These are phyloP conservation scores for Immersiella caudata DNA, from an alignment of 495 filamentous ascomycete species.

Conservation along the genomic window DNA sequence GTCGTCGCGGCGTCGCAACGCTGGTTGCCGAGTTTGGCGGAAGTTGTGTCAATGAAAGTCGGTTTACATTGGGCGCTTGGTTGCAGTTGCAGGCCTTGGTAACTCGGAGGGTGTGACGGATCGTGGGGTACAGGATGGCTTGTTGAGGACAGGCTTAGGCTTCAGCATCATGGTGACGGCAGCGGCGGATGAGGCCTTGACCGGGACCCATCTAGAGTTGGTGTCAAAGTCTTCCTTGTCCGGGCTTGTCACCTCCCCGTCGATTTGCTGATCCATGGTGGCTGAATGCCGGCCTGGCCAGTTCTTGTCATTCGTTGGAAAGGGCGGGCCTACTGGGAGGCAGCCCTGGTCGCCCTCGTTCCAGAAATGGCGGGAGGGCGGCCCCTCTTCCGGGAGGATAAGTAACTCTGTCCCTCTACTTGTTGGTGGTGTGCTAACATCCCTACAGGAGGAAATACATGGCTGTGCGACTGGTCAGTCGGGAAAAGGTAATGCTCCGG, in stretches of 20 bases:
- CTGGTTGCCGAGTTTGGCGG: constrained; percentile 43
- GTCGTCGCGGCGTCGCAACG: constrained; percentile 40
- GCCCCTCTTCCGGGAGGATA: constrained; percentile 67
- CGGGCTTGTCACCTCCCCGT: constrained; percentile 39
- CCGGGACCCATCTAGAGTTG: constrained; percentile 92
- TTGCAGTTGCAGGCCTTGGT: constrained; percentile 21
- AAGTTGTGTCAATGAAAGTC: constrained; percentile 44
- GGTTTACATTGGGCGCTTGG: constrained; percentile 19
- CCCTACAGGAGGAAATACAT: constrained; percentile 9
- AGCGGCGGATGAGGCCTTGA: constrained; percentile 23
- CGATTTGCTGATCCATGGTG: constrained; percentile 19
- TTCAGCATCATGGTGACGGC: constrained; percentile 23
- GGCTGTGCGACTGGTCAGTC: constrained; percentile 10
- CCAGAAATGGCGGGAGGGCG: constrained; percentile 49
- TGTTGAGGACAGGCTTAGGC: constrained; percentile 24
- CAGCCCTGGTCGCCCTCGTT: constrained; percentile 49
- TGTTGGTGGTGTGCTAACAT: constrained; percentile 29
- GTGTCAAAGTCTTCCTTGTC: constrained; percentile 97
- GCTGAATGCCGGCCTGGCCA: constrained; percentile 33
- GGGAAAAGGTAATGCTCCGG: background rate
- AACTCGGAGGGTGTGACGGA: constrained; percentile 21
- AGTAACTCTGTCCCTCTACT: constrained; percentile 47
- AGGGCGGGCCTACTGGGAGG: constrained; percentile 45
- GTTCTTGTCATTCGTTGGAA: constrained; percentile 27
- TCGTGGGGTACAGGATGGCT: constrained; percentile 21